Base-by-base conservation (phyloP, 805 yeast species). In the Candida incommunis region DNA sequence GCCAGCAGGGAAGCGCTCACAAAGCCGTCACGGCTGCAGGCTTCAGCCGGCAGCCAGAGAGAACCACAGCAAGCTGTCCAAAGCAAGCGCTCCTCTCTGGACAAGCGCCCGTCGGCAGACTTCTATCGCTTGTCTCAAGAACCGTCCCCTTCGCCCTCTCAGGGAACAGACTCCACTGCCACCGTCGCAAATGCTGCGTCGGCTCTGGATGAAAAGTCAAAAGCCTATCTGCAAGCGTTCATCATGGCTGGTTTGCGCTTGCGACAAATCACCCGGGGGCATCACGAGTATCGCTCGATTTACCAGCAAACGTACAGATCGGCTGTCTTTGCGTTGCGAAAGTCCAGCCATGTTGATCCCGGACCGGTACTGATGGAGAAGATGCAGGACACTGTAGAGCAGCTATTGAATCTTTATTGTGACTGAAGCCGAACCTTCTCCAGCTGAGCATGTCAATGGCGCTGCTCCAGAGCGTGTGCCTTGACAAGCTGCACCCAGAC, bases 171-270 rank as follows among this genome's bases (percentile, higher is more conserved):
- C n/a, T n/a, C n/a, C n/a, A n/a, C n/a, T n/a, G n/a, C n/a, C n/a
- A n/a, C n/a, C n/a, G n/a, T n/a, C n/a, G 27, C 27, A 25, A 25
- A 25, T 13, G 7, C 13, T 25, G 13, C 27, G 13, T 25, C 27
- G 7, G 13, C 27, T 25, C 37, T 45, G 23, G n/a, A n/a, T 3
- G 22, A 7, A 37, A 45, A 35, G 40, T 34, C 41, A 40, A 43
- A 24, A 40, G 41, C 31, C 47, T 46, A 41, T 15, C 35, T 62
- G 9, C 60, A 58, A 43, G 61, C 58, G 43, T 54, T 60, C 5
- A 50, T 61, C 4, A 46, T 62, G 47, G 58, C 62, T 2, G 68
- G 61, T n/a, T 46, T 64, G 46, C 52, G 68, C 13, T 47, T 64
- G 42, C 57, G 65, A 3, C 66, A 64, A 1, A 47, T 60, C 23